Evolutionary conservation across 2,329 filamentous ascomycete genomes (phyloP).

Genomic region (Zasmidium angulare): DNA sequence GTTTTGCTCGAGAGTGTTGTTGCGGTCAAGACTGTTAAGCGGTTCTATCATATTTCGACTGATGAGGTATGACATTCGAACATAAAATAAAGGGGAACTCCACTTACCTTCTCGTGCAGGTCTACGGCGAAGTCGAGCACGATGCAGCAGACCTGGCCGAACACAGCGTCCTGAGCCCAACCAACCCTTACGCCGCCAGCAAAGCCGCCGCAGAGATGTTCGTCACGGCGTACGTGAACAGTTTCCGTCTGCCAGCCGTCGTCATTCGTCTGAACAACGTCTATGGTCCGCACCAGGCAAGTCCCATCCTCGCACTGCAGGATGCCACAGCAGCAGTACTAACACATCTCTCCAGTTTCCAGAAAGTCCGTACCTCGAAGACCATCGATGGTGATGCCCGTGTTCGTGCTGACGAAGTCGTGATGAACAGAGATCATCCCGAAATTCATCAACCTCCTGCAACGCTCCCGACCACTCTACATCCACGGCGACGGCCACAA

Average conservation of each 20-base stretch:
- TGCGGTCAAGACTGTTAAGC: slow-evolving; percentile 62
- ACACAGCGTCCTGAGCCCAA: slow-evolving; percentile 72
- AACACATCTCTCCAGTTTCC: slow-evolving; percentile 23
- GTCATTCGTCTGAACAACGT: slow-evolving; percentile 83
- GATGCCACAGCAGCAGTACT: slow-evolving; percentile 9
- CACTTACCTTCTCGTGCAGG: slow-evolving; percentile 46
- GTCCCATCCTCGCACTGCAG: slow-evolving; percentile 31
- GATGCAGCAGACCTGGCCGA: slow-evolving; percentile 71
- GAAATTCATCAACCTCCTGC: slow-evolving; percentile 73
- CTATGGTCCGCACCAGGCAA: slow-evolving; percentile 79
- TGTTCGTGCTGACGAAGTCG: neutral
- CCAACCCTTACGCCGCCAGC: slow-evolving; percentile 61
- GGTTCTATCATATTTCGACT: slow-evolving; percentile 80
- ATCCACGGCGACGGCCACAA: slow-evolving; percentile 76
- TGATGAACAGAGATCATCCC: slow-evolving; percentile 85
- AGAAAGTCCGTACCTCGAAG: slow-evolving; percentile 20
- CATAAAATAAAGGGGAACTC: neutral
- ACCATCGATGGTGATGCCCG: neutral
- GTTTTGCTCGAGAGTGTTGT: slow-evolving; percentile 75
- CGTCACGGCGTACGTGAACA: slow-evolving; percentile 82
- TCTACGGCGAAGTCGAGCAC: slow-evolving; percentile 76
- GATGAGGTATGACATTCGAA: slow-evolving; percentile 50
- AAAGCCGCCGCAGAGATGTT: slow-evolving; percentile 40
- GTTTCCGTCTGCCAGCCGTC: slow-evolving; percentile 76
- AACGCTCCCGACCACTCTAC: slow-evolving; percentile 65